Conservation (phyloP, 371 early-diverging fungal genomes). For the Apophysomyces ossiformis region DNA sequence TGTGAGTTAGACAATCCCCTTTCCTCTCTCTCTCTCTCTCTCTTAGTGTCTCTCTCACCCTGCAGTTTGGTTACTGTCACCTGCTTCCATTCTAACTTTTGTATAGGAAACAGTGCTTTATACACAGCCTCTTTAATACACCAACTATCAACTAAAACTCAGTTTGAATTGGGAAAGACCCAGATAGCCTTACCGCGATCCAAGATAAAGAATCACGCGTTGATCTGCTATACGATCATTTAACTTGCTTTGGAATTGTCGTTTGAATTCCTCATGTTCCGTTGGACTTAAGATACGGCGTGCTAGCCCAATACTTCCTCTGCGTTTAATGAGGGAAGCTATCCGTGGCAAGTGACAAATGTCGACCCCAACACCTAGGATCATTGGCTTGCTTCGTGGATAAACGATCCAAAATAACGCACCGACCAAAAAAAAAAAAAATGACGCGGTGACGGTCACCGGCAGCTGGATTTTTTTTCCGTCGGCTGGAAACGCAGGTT, state of each 20-base stretch:
- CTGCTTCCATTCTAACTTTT: slow-evolving; percentile 68
- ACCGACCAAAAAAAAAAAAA: neutral
- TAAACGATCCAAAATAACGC: neutral
- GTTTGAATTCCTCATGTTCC: slow-evolving; percentile 42
- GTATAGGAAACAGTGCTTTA: slow-evolving; percentile 66
- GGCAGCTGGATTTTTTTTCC: neutral
- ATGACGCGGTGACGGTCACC: no score
- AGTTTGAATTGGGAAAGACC: slow-evolving; percentile 35
- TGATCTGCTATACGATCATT: slow-evolving; percentile 5
- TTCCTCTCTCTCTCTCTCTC: neutral
- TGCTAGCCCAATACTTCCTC: slow-evolving; percentile 39
- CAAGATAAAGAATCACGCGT: slow-evolving; percentile 33
- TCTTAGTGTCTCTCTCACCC: slow-evolving; percentile 27
- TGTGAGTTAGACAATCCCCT: neutral
- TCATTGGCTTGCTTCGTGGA: slow-evolving; percentile 28
- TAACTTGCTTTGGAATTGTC: slow-evolving; percentile 6
- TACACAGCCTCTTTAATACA: slow-evolving; percentile 71
- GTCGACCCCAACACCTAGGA: slow-evolving; percentile 65
- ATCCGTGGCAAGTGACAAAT: slow-evolving; percentile 59
- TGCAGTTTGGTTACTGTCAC: slow-evolving; percentile 56
- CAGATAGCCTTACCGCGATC: slow-evolving; percentile 45
- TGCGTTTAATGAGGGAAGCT: slow-evolving; percentile 33
- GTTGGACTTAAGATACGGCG: slow-evolving; percentile 45
- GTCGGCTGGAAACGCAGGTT: neutral
- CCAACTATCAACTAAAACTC: slow-evolving; percentile 48